Conservation (phyloP, 345 rosid species). For the Pugionium dolabratum region DNA sequence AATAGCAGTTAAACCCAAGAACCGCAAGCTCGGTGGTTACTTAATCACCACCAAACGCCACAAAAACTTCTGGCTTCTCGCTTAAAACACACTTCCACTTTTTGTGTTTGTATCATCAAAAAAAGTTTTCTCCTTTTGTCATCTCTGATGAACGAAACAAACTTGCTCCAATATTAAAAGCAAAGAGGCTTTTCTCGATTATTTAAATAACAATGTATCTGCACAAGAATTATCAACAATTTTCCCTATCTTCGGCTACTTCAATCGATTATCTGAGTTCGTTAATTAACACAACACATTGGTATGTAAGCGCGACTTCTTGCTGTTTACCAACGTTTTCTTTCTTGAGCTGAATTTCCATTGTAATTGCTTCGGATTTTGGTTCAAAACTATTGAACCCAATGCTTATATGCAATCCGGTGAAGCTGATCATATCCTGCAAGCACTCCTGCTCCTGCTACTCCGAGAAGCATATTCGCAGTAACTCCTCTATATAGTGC, state of each 20-base stretch:
- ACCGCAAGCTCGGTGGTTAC: slow-evolving; percentile 76
- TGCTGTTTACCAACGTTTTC: slow-evolving; percentile 22
- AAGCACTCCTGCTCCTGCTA: slow-evolving; percentile 95
- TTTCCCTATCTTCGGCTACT: slow-evolving; percentile 29
- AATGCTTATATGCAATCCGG: slow-evolving; percentile 51
- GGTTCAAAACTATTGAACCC: slow-evolving; percentile 42
- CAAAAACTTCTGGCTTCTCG: slow-evolving; percentile 90
- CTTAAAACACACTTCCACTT: slow-evolving; percentile 39
- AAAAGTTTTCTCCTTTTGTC: neutral
- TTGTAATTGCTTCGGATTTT: neutral
- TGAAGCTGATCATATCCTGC: slow-evolving; percentile 92
- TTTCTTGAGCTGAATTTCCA: slow-evolving; percentile 1
- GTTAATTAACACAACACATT: slow-evolving; percentile 28
- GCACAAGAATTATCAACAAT: slow-evolving; percentile 38
- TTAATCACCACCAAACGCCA: slow-evolving; percentile 90
- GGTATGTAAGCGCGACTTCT: slow-evolving; percentile 22
- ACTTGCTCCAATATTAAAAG: slow-evolving; percentile 18
- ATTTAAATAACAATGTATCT: slow-evolving; percentile 29
- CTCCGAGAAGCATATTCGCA: slow-evolving; percentile 93
- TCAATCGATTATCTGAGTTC: slow-evolving; percentile 21
- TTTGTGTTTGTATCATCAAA: slow-evolving; percentile 29
- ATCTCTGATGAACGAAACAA: slow-evolving; percentile 16
- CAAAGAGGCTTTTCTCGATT: slow-evolving; percentile 21
- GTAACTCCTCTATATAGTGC: slow-evolving; percentile 78
- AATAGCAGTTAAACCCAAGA: slow-evolving; percentile 77